Evolutionary conservation across 2,329 filamentous ascomycete species (phyloP).

Genomic region (Cercospora zeina): DNA sequence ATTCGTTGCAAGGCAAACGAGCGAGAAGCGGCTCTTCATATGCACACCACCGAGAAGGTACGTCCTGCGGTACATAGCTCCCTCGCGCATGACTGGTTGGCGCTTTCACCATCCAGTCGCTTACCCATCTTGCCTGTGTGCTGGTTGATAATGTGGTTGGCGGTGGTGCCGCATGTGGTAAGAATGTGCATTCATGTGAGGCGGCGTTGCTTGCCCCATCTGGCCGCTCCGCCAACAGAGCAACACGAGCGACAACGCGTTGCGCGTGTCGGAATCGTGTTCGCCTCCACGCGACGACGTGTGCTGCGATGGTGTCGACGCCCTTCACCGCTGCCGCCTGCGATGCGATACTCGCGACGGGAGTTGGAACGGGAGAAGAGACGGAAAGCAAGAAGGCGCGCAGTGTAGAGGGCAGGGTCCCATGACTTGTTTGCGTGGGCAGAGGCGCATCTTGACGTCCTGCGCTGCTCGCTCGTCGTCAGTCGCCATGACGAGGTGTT

Average conservation of each 20-base stretch:
- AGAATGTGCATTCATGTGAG: not conserved
- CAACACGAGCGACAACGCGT: not conserved
- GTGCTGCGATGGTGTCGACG: not conserved
- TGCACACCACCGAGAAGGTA: too few species aligned
- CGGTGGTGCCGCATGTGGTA: not conserved
- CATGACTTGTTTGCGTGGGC: constrained; percentile 8
- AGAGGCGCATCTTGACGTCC: not conserved
- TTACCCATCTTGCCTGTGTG: not conserved
- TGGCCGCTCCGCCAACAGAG: not conserved
- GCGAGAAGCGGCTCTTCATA: not conserved
- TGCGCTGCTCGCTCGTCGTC: not conserved
- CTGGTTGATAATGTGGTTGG: constrained; percentile 5
- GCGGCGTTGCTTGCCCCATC: not conserved
- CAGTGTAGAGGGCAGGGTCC: constrained; percentile 1
- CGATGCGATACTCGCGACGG: not conserved
- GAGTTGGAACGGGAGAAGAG: not conserved
- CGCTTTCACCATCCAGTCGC: not conserved
- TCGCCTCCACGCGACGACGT: not conserved
- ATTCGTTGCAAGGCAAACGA: not conserved
- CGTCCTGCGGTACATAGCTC: not conserved
- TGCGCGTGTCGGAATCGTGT: not conserved
- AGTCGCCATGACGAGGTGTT: constrained; percentile 4
- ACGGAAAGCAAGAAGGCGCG: not conserved
- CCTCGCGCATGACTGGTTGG: constrained; percentile 2
- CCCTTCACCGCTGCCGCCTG: not conserved